Conservation (phyloP, 306 rosid genomes). For the Prunus mongolica region DNA sequence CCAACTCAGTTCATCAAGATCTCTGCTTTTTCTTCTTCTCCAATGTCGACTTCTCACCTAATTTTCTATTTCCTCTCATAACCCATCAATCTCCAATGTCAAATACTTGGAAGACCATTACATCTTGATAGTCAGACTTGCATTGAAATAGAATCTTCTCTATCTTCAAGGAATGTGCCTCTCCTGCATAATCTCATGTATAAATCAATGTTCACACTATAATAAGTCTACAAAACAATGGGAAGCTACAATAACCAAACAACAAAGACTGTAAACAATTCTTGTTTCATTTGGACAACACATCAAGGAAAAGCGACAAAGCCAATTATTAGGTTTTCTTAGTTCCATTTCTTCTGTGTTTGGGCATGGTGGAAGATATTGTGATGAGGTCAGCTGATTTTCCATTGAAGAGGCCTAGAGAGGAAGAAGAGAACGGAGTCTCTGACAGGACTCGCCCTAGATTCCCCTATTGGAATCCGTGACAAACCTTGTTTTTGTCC, state of each 20-base stretch:
- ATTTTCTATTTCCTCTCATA: no score
- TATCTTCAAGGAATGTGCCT: conserved; percentile 97
- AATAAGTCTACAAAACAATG: background rate
- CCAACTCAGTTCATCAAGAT: no score
- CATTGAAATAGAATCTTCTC: conserved; percentile 83
- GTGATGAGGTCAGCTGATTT: conserved; percentile 35
- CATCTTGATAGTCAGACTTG: conserved; percentile 88
- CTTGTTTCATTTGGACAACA: background rate
- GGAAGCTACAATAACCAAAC: background rate
- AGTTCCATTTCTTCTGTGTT: background rate
- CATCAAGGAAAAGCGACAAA: background rate
- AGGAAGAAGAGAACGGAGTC: conserved; percentile 50
- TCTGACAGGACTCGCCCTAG: background rate
- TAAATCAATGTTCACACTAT: background rate
- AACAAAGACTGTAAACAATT: background rate
- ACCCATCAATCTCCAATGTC: background rate
- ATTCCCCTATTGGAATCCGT: no score
- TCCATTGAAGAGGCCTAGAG: conserved; percentile 57
- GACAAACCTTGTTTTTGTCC: no score
- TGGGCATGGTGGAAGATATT: conserved; percentile 52
- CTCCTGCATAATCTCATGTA: conserved; percentile 46
- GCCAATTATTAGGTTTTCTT: background rate
- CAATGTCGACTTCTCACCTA: no score
- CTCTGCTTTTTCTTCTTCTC: no score
- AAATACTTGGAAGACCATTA: conserved; percentile 90